Evolutionary conservation across 1,139 yeast species (phyloP).

Genomic region (Zygoascus hellenicus): DNA sequence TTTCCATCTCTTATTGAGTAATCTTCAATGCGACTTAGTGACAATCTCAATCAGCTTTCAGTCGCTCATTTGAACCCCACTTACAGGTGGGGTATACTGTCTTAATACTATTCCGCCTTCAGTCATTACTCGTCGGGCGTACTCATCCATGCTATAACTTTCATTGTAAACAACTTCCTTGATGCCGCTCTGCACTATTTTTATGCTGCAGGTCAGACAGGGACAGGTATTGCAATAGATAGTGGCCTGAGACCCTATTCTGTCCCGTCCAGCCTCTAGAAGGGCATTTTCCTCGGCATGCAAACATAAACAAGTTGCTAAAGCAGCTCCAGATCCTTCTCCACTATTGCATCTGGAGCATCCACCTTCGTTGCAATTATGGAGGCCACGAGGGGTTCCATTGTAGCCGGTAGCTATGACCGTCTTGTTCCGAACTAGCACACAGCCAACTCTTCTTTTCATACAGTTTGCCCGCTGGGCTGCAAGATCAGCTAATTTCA

Average conservation of each 20-base stretch:
- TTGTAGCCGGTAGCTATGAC: conserved; percentile 96
- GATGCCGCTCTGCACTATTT: conserved; percentile 90
- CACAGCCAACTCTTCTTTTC: conserved; percentile 97
- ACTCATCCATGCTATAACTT: conserved; percentile 83
- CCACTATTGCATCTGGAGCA: conserved; percentile 70
- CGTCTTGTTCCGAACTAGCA: conserved; percentile 75
- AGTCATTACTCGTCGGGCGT: conserved; percentile 61
- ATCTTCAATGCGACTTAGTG: too few species aligned
- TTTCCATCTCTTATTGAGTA: too few species aligned
- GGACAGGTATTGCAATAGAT: conserved; percentile 97
- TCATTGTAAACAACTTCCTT: conserved; percentile 91
- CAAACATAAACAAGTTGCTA: conserved; percentile 82
- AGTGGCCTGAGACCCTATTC: conserved; percentile 59
- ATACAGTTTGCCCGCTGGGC: conserved; percentile 91
- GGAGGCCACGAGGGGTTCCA: conserved; percentile 87
- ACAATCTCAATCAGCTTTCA: not conserved
- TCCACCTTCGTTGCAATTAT: conserved; percentile 93
- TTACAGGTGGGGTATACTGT: conserved; percentile 62
- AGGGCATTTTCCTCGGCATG: conserved; percentile 98
- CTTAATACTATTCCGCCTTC: conserved; percentile 71
- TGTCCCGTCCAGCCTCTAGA: conserved; percentile 86
- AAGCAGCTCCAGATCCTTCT: conserved; percentile 56
- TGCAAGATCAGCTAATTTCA: conserved; percentile 88
- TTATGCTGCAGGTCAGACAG: conserved; percentile 89
- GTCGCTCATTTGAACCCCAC: conserved; percentile 20